Evolutionary conservation across 768 basidiomycete genomes (phyloP), one percentile per base, ranked within the genome.

Genomic region (Brasilioporus rufonigricans): DNA sequence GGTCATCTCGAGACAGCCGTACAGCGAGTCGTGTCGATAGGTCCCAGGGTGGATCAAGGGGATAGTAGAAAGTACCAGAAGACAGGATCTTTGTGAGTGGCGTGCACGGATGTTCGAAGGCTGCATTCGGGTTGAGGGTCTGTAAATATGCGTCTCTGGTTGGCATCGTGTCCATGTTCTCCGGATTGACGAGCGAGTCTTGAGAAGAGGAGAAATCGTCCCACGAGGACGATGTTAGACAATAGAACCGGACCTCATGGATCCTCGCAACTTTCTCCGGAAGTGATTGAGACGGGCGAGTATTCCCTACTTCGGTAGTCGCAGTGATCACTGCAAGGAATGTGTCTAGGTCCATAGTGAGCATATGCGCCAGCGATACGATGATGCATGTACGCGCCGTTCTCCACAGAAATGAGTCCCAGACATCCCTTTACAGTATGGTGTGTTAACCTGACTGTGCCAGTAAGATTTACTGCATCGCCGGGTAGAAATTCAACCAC

Each of bases 51-150:
- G 88, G 81, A 62, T 86, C 85, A 26, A 86, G 66, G 2, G 97
- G 87, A 65, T 91, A 97, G 72, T 98, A 99, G 74, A 99, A 99
- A 1, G 89, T 85, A 6, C 94, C 94, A 23, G 89, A 89, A 29
- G 91, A 89, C 5, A 99, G 74, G 52, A 98, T 93, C 71, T 96
- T 97, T 44, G 84, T 87, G 64, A 98, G 81, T 0, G 93, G 89
- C 57, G 83, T 70, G 69, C 95, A 98, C 2, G 97, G 97, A 64
- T 98, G 93, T 63, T 95, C 93, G 65, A 87, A 85, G 24, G 87
- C 76, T n/a, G 76, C 76, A 11, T 82, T 63, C 11, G 61, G 23
- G 16, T 75, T 66, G 31, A 76, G 61, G 44, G 70, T 65, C 53
- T 77, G 77, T 27, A 74, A 60, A 41, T 74, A 71, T 33, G 85